Evolutionary conservation across 257 asterid genomes (phyloP).

Genomic region (Ocimum tenuiflorum): DNA sequence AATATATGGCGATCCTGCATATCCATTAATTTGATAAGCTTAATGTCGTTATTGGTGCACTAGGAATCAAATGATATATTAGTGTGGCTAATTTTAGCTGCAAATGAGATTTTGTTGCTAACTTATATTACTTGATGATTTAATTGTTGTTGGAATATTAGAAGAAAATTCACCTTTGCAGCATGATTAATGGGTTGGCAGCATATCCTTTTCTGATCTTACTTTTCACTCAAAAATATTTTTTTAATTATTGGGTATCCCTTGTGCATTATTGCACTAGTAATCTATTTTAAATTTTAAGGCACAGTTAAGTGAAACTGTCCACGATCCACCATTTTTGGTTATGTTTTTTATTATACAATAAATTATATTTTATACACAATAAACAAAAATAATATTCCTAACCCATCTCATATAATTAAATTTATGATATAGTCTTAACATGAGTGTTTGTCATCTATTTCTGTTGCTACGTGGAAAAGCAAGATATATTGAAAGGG

Average conservation of each 20-base stretch:
- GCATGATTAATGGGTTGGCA: conserved; percentile 7
- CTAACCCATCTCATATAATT: too few relatives aligned
- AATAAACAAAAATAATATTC: too few relatives aligned
- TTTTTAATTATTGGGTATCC: background rate
- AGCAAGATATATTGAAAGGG: background rate
- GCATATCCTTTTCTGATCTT: conserved; percentile 12
- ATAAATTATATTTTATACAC: too few relatives aligned
- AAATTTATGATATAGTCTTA: too few relatives aligned
- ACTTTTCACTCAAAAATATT: conserved; percentile 8
- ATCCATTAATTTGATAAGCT: background rate
- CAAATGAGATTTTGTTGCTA: conserved; percentile 7
- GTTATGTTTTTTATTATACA: too few relatives aligned
- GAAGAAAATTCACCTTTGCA: background rate
- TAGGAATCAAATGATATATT: background rate
- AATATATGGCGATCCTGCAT: background rate
- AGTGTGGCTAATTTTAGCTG: conserved; percentile 10
- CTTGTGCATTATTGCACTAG: conserved; percentile 13
- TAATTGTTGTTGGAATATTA: background rate
- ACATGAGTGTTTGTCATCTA: too few relatives aligned
- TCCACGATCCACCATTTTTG: too few relatives aligned
- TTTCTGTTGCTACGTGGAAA: conserved; percentile 4
- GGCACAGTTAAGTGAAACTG: too few relatives aligned
- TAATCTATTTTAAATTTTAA: background rate
- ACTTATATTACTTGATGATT: background rate
- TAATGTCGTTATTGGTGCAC: background rate